Evolutionary conservation across 208 protist species (phyloP).

Genomic region (Leishmania mexicana): DNA sequence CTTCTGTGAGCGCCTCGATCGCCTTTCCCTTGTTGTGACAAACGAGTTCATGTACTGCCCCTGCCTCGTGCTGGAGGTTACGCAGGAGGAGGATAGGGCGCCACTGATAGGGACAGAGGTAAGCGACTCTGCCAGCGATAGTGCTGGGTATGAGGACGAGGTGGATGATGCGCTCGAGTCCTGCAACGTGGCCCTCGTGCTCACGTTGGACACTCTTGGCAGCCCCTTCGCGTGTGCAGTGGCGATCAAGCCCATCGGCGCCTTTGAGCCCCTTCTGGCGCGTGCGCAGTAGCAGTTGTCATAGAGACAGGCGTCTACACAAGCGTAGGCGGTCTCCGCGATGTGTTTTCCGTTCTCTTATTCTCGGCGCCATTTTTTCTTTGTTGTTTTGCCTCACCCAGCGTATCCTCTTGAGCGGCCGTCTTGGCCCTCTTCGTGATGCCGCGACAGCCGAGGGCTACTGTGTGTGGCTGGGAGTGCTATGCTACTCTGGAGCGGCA

Average conservation of each 20-base stretch:
- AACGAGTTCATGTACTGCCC: constrained; percentile 92
- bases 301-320: not conserved
- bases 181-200: constrained; percentile 72
- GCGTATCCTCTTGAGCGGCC: not conserved
- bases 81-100: constrained; percentile 6
- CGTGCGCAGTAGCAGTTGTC: constrained; percentile 44
- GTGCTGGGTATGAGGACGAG: not conserved
- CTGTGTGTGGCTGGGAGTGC: not conserved
- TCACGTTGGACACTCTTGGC: constrained; percentile 75
- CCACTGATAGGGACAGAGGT: not conserved
- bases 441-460: not conserved
- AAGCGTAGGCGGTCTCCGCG: not conserved
- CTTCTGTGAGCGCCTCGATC: constrained; percentile 48
- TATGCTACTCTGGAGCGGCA: not conserved
- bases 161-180: constrained; percentile 34
- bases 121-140: not conserved
- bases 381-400: not conserved
- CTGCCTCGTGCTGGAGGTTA: constrained; percentile 38
- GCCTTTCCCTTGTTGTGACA: constrained; percentile 72
- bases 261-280: constrained; percentile 81
- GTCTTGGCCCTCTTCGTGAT: not conserved
- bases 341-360: no score
- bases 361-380: not conserved
- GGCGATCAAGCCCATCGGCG: constrained; percentile 55
- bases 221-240: constrained; percentile 75